A percentile compares a stretch with the other conserved stretches of the same genome.
Conservation (phyloP, 192 early-diverging fungal genomes). For the Neocallimastix lanati region DNA sequence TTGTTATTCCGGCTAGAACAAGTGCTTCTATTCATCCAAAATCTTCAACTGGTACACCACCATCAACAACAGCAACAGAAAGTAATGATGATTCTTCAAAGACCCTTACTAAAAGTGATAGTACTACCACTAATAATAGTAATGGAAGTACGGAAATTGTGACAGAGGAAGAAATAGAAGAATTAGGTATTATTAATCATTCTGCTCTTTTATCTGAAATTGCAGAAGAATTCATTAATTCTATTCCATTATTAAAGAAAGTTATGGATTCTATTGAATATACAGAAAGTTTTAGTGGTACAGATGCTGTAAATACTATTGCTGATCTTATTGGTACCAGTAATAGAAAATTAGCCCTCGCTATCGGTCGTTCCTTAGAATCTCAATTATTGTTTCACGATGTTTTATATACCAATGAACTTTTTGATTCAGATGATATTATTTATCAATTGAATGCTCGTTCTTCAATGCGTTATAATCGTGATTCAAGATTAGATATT, state of each 20-base stretch:
- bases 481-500: background rate
- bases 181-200: slow-evolving; percentile 4
- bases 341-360: slow-evolving; percentile 69
- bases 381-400: slow-evolving; percentile 84
- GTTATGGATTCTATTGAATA: slow-evolving; percentile 67
- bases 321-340: slow-evolving; percentile 57
- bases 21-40: background rate
- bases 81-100: too few relatives aligned
- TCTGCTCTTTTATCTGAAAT: slow-evolving; percentile 55
- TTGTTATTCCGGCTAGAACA: background rate
- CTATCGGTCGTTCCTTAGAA: slow-evolving; percentile 80
- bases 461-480: background rate
- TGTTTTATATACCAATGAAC: slow-evolving; percentile 63
- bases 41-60: too few relatives aligned
- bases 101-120: too few relatives aligned
- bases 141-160: background rate
- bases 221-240: slow-evolving; percentile 36
- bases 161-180: background rate
- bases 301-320: slow-evolving; percentile 73
- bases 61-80: too few relatives aligned
- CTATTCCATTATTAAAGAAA: slow-evolving; percentile 35
- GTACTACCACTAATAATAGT: too few relatives aligned
- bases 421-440: slow-evolving; percentile 66
- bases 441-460: slow-evolving; percentile 58
- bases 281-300: slow-evolving; percentile 64